phyloP scores from a whole-genome alignment of 2,329 filamentous ascomycete species.

The Aureobasidium mangrovei region DNA sequence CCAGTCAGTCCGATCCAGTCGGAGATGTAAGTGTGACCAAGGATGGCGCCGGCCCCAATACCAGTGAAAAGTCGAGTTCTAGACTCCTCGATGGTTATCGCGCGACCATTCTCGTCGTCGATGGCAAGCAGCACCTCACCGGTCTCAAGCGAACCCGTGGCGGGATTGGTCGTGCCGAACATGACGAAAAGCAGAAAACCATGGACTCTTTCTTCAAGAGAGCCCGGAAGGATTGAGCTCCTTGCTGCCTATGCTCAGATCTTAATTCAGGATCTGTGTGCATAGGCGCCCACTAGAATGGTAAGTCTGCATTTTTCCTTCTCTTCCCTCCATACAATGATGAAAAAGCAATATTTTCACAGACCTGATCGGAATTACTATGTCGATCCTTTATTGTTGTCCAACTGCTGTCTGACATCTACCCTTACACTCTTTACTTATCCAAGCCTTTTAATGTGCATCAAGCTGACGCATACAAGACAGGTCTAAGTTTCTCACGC shows the following conservation, averaged over 20 bases:
- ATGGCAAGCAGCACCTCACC: conserved; percentile 61
- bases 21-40: conserved; percentile 8
- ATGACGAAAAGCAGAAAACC: conserved; percentile 67
- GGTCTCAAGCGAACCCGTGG: conserved; percentile 71
- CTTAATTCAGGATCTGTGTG: background rate
- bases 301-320: conserved; percentile 22
- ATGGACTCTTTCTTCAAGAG: conserved; percentile 71
- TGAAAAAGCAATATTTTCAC: conserved; percentile 56
- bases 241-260: background rate
- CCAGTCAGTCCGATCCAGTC: background rate
- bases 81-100: conserved; percentile 31
- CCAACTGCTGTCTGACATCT: conserved; percentile 73
- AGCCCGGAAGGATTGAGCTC: conserved; percentile 33
- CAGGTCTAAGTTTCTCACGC: background rate
- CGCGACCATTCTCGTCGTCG: conserved; percentile 52
- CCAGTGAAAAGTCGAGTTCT: background rate
- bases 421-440: background rate
- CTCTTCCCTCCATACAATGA: conserved; percentile 33
- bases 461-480: conserved; percentile 9
- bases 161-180: conserved; percentile 68
- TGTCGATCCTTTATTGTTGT: conserved; percentile 60
- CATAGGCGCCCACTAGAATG: background rate
- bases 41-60: background rate
- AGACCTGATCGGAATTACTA: conserved; percentile 68
- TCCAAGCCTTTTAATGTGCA: background rate